phyloP scores from a whole-genome alignment of 441 rosid genomes.

The Corymbia citriodora region DNA sequence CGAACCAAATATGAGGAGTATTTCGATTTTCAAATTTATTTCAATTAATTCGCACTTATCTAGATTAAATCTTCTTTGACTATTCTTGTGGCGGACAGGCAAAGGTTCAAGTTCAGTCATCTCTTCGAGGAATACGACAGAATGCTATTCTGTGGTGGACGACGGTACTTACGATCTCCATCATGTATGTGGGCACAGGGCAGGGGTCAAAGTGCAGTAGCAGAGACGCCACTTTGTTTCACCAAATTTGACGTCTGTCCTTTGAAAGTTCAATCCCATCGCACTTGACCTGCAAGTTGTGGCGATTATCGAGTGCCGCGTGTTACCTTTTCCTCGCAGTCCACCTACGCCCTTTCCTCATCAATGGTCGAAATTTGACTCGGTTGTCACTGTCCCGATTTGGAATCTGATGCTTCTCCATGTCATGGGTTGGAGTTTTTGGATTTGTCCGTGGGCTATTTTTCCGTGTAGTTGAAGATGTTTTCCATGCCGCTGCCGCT shows the following conservation, averaged over 20 bases:
- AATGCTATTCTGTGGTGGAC: background rate
- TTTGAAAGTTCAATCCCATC: background rate
- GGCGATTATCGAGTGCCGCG: background rate
- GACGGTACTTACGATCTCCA: background rate
- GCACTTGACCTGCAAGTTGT: background rate
- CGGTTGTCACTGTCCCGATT: background rate
- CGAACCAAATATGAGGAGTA: background rate
- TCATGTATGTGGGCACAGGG: background rate
- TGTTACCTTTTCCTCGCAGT: background rate
- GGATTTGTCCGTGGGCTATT: background rate
- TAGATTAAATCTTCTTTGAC: background rate
- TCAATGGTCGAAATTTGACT: background rate
- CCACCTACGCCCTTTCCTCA: background rate
- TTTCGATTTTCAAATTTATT: background rate
- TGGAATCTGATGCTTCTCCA: background rate
- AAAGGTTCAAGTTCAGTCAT: background rate
- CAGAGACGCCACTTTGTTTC: background rate
- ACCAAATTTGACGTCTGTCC: background rate
- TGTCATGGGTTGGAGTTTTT: background rate
- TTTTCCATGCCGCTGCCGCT: background rate
- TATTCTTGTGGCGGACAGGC: background rate
- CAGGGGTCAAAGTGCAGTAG: background rate
- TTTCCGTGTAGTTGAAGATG: background rate
- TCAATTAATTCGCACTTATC: background rate
- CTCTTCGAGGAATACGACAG: background rate